Conservation (phyloP, 257 asterid genomes). For the Primulina eburnea region DNA sequence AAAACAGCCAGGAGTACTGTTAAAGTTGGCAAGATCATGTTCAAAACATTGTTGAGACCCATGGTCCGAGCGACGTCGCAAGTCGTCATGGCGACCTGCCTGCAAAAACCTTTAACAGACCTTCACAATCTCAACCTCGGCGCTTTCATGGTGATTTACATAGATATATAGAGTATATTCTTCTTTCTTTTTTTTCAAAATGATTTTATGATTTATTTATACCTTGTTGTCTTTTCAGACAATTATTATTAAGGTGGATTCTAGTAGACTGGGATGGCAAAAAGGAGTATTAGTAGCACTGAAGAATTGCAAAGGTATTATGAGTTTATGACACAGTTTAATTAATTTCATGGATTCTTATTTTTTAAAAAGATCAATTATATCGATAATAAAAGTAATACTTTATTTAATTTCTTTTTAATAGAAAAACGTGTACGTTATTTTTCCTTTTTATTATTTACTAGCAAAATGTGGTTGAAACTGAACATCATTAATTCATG, state of each 20-base stretch:
- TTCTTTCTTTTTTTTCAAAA: not conserved
- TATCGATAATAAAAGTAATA: too few species aligned
- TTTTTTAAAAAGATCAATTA: too few species aligned
- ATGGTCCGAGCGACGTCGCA: not conserved
- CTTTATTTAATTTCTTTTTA: too few species aligned
- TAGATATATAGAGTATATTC: not conserved
- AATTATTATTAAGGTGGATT: slow-evolving; percentile 33
- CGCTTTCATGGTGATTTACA: not conserved
- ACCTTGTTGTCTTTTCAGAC: slow-evolving; percentile 18
- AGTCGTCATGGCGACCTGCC: not conserved
- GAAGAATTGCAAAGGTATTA: slow-evolving; percentile 9
- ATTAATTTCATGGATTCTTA: too few species aligned
- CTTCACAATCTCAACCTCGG: not conserved
- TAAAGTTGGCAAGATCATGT: not conserved
- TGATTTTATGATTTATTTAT: not conserved
- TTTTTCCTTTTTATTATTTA: too few species aligned
- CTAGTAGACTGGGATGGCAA: slow-evolving; percentile 29
- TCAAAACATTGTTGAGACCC: not conserved
- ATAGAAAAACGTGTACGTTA: too few species aligned
- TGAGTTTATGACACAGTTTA: fast-evolving
- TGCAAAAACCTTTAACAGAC: not conserved
- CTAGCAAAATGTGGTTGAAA: too few species aligned
- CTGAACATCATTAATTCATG: too few species aligned
- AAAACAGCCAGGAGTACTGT: not conserved
- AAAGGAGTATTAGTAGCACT: slow-evolving; percentile 16